Base-by-base conservation (phyloP, 169 alveolate genomes). In the Plasmodium coatneyi region DNA sequence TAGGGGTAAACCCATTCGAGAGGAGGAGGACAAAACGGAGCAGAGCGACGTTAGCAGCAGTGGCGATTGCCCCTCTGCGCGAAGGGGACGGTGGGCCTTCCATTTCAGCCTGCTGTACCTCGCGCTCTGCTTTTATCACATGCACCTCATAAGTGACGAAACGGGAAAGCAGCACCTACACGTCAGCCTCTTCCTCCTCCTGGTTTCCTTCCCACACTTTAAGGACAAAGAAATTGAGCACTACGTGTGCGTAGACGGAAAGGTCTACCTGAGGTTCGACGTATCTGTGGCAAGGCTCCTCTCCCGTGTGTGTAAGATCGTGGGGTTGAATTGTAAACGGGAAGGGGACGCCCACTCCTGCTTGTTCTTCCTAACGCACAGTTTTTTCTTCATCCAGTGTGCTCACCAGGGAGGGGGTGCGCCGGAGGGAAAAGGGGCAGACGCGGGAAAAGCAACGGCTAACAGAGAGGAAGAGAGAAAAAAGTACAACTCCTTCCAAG, bases 51-150 rank as follows among this genome's bases (percentile, higher is more conserved):
- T 16, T 39, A 32, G 34, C 14, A 41, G 54, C 22, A n/a, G 71
- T 60, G 32, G 39, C 39, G 39, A n/a, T 22, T 49, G 9, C 39
- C 76, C 70, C 36, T 19, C 56, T n/a, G 10, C 87, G n/a, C 72
- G 32, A 49, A 41, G 30, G n/a, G 84, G 19, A 9, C n/a, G 36
- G 30, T 7, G 76, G 36, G 41, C 5, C 32, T 89, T 79, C 81
- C 25, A 79, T 14, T 5, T 89, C 43, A 34, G 49, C 72, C 34
- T 89, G 12, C 1, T 89, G 56, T 89, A 89, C 49, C 66, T 89
- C 71, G 81, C 94, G 25, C 70, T 89, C 30, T 89, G 94, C 52
- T 89, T 60, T 79, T 89, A 89, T 66, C 41, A 89, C 81, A 79
- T 89, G 54, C 81, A 89, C 71, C 82, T 89, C 43, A 41, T 89